Evolutionary conservation across 2,329 filamentous ascomycete species (phyloP).

Genomic region (Neocucurbitaria cava): DNA sequence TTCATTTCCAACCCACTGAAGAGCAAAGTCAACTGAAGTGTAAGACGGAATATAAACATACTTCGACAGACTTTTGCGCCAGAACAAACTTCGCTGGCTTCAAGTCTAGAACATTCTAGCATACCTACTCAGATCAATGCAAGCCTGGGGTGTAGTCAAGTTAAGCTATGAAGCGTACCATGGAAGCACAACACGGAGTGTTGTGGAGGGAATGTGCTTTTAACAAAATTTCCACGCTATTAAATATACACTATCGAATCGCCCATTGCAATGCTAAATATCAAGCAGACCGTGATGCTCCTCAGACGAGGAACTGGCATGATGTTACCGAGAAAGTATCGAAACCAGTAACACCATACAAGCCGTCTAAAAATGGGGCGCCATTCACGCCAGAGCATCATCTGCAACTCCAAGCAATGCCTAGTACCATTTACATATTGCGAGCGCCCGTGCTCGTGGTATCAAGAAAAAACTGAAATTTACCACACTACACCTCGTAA

Average conservation of each 20-base stretch:
- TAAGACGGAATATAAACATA: not conserved
- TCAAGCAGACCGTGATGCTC: not conserved
- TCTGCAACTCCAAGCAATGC: slow-evolving; percentile 23
- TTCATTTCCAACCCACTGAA: no score
- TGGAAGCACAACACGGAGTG: not conserved
- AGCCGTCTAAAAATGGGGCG: not conserved
- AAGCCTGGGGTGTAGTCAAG: not conserved
- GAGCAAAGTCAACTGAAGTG: not conserved
- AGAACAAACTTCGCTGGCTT: not conserved
- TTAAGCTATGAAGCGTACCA: not conserved
- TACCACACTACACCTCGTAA: slow-evolving; percentile 30
- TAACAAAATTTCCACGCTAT: not conserved
- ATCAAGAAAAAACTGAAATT: slow-evolving; percentile 28
- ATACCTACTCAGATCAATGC: not conserved
- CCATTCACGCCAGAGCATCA: not conserved
- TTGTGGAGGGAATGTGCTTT: not conserved
- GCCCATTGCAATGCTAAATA: slow-evolving; percentile 1
- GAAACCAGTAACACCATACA: not conserved
- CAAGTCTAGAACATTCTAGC: not conserved
- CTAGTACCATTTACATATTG: slow-evolving; percentile 19
- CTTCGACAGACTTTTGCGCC: not conserved
- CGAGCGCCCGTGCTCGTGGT: slow-evolving; percentile 21
- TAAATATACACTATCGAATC: not conserved
- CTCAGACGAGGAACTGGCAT: not conserved
- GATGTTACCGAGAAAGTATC: not conserved